Evolutionary conservation across 1,284 basidiomycete genomes (phyloP).

Genomic region (Irpex sp.): DNA sequence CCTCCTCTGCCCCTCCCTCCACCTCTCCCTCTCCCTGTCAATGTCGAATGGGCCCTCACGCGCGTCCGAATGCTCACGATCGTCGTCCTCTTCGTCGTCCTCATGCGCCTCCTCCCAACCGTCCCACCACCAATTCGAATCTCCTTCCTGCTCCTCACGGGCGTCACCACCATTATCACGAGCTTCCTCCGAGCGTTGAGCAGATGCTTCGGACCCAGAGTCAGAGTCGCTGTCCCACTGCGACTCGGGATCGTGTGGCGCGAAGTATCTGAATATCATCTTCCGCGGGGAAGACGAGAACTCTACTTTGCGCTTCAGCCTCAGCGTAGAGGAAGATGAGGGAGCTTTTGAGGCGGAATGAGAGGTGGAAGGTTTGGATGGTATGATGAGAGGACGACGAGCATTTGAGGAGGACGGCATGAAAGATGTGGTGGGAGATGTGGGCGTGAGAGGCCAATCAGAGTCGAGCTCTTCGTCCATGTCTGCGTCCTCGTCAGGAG

Average conservation of each 20-base stretch:
- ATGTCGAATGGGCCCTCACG: not conserved
- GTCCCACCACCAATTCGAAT: conserved; percentile 13
- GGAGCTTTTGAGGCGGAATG: not conserved
- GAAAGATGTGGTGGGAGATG: not conserved
- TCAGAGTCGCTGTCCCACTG: not conserved
- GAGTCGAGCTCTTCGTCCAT: conserved; percentile 1
- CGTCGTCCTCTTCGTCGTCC: not conserved
- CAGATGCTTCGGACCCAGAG: not conserved
- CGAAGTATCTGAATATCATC: conserved; percentile 13
- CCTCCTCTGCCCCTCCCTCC: not conserved
- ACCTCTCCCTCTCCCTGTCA: not conserved
- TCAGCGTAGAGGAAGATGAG: not conserved
- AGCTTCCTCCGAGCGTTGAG: not conserved
- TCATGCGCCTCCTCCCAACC: conserved; percentile 13
- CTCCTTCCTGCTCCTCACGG: not conserved
- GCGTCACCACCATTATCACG: not conserved
- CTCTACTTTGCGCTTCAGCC: conserved; percentile 7
- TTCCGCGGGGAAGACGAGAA: conserved; percentile 5
- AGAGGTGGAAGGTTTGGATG: not conserved
- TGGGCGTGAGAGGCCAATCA: conserved; percentile 8
- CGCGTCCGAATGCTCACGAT: not conserved
- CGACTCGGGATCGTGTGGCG: conserved; percentile 1
- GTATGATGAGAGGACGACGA: not conserved
- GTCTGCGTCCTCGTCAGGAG: not conserved
- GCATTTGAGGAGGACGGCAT: not conserved